Conservation (phyloP, 1,139 yeast species). For the Spencermartinsiella ligniputridi region DNA sequence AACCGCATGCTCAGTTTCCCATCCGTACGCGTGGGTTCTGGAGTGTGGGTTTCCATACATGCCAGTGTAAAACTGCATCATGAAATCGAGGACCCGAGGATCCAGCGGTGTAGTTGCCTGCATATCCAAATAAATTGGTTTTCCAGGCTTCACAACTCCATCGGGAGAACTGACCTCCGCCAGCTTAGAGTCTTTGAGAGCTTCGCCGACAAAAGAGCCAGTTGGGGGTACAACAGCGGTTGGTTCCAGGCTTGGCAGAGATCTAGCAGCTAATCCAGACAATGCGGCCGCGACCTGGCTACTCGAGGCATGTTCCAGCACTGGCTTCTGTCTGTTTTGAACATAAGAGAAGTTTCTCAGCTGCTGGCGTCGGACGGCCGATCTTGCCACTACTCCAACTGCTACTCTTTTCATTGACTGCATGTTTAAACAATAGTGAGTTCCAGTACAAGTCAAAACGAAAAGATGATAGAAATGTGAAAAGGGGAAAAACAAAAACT, state of each 20-base stretch:
- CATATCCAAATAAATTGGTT: slow-evolving; percentile 91
- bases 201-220: slow-evolving; percentile 25
- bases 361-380: background rate
- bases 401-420: background rate
- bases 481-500: too few species aligned
- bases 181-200: slow-evolving; percentile 20
- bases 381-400: background rate
- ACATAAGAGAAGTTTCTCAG: background rate
- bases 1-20: slow-evolving; percentile 96
- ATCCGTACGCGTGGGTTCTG: slow-evolving; percentile 95
- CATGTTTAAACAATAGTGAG: too few species aligned
- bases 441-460: too few species aligned
- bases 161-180: slow-evolving; percentile 17
- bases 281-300: slow-evolving; percentile 20
- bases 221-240: slow-evolving; percentile 15
- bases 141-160: slow-evolving; percentile 23
- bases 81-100: slow-evolving; percentile 91
- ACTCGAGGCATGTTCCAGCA: slow-evolving; percentile 7
- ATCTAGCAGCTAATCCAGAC: slow-evolving; percentile 14
- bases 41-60: slow-evolving; percentile 97
- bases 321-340: background rate
- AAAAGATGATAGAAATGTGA: too few species aligned
- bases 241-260: background rate
- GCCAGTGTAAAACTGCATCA: slow-evolving; percentile 91
- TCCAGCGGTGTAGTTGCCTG: slow-evolving; percentile 99